Percentiles rank a stretch among this genome's conserved stretches.
These are phyloP conservation scores for Dichotomopilus funicola DNA, from an alignment of 2,329 filamentous ascomycete genomes.

Conservation along the genomic window DNA sequence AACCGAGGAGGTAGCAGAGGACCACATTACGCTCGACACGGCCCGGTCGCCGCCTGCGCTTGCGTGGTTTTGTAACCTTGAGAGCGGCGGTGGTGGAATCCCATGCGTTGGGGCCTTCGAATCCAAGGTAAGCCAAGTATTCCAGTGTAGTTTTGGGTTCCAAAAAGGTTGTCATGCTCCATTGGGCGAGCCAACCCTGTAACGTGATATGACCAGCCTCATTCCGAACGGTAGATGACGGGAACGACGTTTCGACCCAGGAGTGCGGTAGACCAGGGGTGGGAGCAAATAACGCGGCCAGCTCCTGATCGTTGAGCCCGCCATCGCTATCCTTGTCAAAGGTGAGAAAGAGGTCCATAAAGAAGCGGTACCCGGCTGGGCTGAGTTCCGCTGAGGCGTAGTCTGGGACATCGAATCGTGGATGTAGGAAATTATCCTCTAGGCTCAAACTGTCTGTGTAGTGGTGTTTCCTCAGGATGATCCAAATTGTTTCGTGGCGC, in stretches of 20 bases:
- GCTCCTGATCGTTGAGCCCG: constrained; percentile 77
- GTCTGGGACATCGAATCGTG: constrained; percentile 89
- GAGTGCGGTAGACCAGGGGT: constrained; percentile 82
- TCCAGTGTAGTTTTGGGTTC: constrained; percentile 92
- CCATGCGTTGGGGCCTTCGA: constrained; percentile 72
- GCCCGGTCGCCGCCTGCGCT: constrained; percentile 72
- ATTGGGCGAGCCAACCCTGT: constrained; percentile 96
- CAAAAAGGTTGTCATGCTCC: constrained; percentile 99
- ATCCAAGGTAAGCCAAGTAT: constrained; percentile 93
- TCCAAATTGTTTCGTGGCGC: constrained; percentile 96
- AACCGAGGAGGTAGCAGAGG: constrained; percentile 84
- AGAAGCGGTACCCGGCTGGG: constrained; percentile 91
- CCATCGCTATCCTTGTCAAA: constrained; percentile 98
- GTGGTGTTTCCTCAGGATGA: constrained; percentile 88
- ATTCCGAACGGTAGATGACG: constrained; percentile 88
- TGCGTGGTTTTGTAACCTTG: constrained; percentile 87
- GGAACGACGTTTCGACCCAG: constrained; percentile 85
- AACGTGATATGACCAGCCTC: constrained; percentile 93
- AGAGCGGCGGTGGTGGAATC: constrained; percentile 75
- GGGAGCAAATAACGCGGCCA: constrained; percentile 82
- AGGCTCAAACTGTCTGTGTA: constrained; percentile 94
- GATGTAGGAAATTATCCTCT: constrained; percentile 84
- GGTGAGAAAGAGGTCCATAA: constrained; percentile 89
- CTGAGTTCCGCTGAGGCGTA: constrained; percentile 90
- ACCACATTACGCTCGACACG: constrained; percentile 92